Percentiles rank a stretch among this genome's conserved stretches.
These are phyloP conservation scores for Pseudozyma tsukubaensis DNA, from an alignment of 1,284 basidiomycete species.

Conservation along the genomic window DNA sequence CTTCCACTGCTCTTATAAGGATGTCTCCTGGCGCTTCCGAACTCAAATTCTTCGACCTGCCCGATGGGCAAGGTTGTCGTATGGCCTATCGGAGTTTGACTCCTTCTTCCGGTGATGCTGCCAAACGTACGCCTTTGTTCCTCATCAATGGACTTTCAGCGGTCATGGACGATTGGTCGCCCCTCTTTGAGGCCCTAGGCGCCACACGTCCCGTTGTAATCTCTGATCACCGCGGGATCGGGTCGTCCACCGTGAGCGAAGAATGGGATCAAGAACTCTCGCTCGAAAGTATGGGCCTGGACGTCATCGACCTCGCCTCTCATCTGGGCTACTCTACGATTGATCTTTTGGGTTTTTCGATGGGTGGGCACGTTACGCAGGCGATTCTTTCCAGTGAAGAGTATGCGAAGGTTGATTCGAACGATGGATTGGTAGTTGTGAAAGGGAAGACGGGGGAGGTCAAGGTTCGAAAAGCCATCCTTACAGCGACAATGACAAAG, in stretches of 20 bases:
- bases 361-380: slow-evolving; percentile 65
- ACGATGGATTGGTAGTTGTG: slow-evolving; percentile 10
- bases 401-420: neutral
- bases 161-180: slow-evolving; percentile 64
- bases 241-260: slow-evolving; percentile 39
- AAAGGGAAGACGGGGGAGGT: slow-evolving; percentile 20
- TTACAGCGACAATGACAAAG: slow-evolving; percentile 63
- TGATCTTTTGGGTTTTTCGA: slow-evolving; percentile 62
- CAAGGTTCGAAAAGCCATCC: slow-evolving; percentile 48
- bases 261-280: slow-evolving; percentile 56
- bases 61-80: slow-evolving; percentile 22
- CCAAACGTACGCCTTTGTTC: slow-evolving; percentile 43
- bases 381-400: slow-evolving; percentile 42
- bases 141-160: slow-evolving; percentile 65
- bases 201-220: slow-evolving; percentile 50
- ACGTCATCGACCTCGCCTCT: slow-evolving; percentile 50
- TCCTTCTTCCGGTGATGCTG: neutral
- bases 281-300: slow-evolving; percentile 56
- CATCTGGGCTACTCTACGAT: slow-evolving; percentile 39
- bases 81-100: slow-evolving; percentile 46
- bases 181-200: slow-evolving; percentile 50
- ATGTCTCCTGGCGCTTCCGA: slow-evolving; percentile 1
- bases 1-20: neutral
- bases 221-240: slow-evolving; percentile 64
- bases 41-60: slow-evolving; percentile 18